A percentile compares a stretch with the other conserved stretches of the same genome.
Conservation (phyloP, 179 eudicot genomes). For the Patellifolia procumbens region DNA sequence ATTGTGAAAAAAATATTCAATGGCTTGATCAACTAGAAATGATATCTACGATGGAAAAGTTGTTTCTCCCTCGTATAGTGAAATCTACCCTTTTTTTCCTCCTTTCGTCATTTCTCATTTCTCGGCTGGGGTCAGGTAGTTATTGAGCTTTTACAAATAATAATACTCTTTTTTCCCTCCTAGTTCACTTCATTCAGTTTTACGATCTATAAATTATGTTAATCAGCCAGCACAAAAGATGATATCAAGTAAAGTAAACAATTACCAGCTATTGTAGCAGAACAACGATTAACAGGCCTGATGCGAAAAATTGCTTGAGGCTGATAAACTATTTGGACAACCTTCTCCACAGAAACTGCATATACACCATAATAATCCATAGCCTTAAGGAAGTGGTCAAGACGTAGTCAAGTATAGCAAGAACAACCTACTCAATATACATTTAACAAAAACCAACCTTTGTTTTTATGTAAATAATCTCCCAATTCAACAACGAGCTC, state of each 20-base stretch:
- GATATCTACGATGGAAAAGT: too few species aligned
- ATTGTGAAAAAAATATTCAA: too few species aligned
- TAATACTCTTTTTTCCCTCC: too few species aligned
- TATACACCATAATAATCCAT: conserved; percentile 13
- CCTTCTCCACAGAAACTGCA: conserved; percentile 98
- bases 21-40: not conserved
- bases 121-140: too few species aligned
- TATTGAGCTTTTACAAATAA: too few species aligned
- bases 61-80: too few species aligned
- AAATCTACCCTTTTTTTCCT: too few species aligned
- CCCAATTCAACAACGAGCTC: conserved; percentile 80
- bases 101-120: too few species aligned
- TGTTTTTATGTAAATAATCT: conserved; percentile 67
- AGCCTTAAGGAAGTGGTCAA: not conserved
- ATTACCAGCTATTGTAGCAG: conserved; percentile 92
- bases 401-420: not conserved
- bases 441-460: conserved; percentile 46
- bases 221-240: too few species aligned
- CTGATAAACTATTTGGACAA: conserved; percentile 84
- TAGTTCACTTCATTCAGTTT: too few species aligned
- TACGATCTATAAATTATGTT: too few species aligned
- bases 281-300: conserved; percentile 93
- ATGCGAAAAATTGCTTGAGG: conserved; percentile 96
- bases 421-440: not conserved
- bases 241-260: too few species aligned